Percentiles rank a stretch among this genome's conserved stretches.
Evolutionary conservation across 768 basidiomycete species (phyloP).

Genomic region (Podaxis sp.): DNA sequence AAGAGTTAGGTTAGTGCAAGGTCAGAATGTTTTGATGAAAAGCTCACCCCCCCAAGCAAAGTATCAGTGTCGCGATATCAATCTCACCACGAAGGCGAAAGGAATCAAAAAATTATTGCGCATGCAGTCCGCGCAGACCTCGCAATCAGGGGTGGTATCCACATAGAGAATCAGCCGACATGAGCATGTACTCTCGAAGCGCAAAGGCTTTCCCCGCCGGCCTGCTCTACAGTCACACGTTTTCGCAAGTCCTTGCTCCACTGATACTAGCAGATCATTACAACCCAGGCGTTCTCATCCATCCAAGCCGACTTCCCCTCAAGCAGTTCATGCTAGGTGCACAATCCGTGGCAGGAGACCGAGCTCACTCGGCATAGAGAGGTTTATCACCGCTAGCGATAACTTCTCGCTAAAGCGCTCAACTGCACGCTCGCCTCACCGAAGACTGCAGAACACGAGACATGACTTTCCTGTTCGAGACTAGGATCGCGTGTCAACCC

Average conservation of each 20-base stretch:
- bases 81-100: background rate
- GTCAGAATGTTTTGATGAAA: background rate
- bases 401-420: background rate
- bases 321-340: background rate
- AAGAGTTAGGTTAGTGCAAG: background rate
- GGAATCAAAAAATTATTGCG: slow-evolving; percentile 4
- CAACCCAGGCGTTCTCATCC: slow-evolving; percentile 4
- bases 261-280: slow-evolving; percentile 2
- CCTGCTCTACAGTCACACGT: background rate
- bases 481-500: background rate
- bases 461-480: slow-evolving; percentile 6
- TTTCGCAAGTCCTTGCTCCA: slow-evolving; percentile 1
- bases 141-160: background rate
- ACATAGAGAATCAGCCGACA: background rate
- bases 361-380: background rate
- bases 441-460: background rate
- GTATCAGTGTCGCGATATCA: background rate
- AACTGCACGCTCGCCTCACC: slow-evolving; percentile 6
- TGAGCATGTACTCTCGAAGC: slow-evolving; percentile 12
- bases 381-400: background rate
- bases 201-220: slow-evolving; percentile 7
- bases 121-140: slow-evolving; percentile 1
- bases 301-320: background rate
- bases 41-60: background rate
- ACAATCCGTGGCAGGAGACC: background rate